Evolutionary conservation across 352 stramenopile species (phyloP), one percentile per base, ranked within the genome.

Genomic region (Globisporangium nunn): DNA sequence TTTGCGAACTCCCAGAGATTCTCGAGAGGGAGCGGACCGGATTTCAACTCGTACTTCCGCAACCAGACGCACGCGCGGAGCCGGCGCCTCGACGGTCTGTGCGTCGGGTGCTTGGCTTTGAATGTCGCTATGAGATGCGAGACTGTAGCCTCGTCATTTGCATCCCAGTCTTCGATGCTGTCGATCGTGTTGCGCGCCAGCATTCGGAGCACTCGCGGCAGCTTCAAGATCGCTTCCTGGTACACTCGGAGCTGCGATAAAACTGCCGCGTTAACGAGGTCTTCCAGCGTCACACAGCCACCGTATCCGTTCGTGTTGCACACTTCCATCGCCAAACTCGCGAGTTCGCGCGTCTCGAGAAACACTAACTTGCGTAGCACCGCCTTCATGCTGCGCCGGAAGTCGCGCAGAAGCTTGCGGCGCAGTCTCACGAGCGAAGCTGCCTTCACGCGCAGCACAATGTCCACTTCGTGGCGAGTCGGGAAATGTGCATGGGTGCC

Each of bases 41-140:
- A 64, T 11, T 64, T 18, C 10, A 44, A 62, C 53, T 71, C 70
- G 55, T 72, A 82, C 50, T 63, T 61, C 48, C 75, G 68, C 18
- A 82, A 52, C 72, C 72, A 85, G 8, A 82, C 49, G 8, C 78
- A 70, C 3, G 66, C 71, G 60, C 80, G 68, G n/a, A 85, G 37
- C 12, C n/a, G 6, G 11, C 50, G 50, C 10, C 2, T 37, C 2
- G 15, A 33, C 5, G 50, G 50, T 14, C 8, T 11, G 12, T 33
- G 10, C 1, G 33, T 15, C n/a, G 50, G 50, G 6, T 48, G 18
- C 50, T 39, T 47, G 35, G 18, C 50, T 29, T 56, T 56, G 4
- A 39, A 17, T 14, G 37, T 17, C 10, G 18, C 35, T 3, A 17
- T 11, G 8, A 56, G 7, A 7, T 48, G 17, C 4, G 23, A 6